Conservation (phyloP, 2,329 filamentous ascomycete genomes). For the Epichloe sylvatica region DNA sequence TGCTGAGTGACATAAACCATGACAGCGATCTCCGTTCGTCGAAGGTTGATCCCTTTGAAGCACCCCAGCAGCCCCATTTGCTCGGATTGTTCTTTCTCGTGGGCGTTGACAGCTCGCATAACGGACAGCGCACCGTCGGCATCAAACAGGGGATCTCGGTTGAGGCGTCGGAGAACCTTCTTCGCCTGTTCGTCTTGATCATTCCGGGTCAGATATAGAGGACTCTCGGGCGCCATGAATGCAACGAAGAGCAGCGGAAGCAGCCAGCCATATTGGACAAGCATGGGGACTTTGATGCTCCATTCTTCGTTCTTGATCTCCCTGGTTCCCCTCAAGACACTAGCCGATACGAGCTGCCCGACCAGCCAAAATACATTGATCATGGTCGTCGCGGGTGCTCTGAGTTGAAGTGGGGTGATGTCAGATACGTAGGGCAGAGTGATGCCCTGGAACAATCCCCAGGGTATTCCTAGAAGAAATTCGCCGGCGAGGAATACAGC, state of each 20-base stretch:
- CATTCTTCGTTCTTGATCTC: background rate
- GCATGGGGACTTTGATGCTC: background rate
- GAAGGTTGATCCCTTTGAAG: slow-evolving; percentile 6
- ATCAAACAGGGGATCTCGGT: background rate
- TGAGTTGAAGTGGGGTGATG: background rate
- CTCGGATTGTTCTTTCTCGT: background rate
- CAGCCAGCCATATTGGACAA: background rate
- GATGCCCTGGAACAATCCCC: slow-evolving; percentile 1
- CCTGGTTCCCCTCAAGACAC: background rate
- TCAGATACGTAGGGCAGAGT: slow-evolving; percentile 2
- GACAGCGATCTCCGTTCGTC: slow-evolving; percentile 25
- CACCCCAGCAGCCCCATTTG: background rate
- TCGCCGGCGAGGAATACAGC: background rate
- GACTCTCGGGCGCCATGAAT: background rate
- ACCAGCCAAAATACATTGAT: slow-evolving; percentile 1
- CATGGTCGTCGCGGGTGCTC: background rate
- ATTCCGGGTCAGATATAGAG: background rate
- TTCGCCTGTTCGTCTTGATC: background rate
- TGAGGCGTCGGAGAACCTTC: background rate
- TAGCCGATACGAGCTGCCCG: background rate
- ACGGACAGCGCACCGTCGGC: background rate
- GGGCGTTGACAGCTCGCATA: background rate
- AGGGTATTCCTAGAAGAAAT: background rate
- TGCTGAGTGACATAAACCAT: slow-evolving; percentile 42
- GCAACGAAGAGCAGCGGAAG: background rate